Conservation (phyloP, 306 rosid species). For the Cucumis cinereus region DNA sequence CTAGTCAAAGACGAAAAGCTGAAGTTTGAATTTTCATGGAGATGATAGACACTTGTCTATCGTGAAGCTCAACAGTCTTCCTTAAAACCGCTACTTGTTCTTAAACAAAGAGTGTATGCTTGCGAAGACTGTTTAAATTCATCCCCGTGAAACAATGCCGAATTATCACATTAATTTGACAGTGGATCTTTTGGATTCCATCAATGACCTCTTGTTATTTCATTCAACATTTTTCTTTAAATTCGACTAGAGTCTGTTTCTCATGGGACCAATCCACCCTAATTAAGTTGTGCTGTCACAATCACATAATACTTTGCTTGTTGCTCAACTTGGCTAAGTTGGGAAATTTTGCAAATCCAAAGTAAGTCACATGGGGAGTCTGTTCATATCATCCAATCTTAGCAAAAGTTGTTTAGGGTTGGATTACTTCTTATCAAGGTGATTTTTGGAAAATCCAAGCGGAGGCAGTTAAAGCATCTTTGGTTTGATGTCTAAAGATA, state of each 20-base stretch:
- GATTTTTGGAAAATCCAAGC: not conserved
- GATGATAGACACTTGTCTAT: too few species aligned
- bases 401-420: not conserved
- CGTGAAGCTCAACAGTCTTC: too few species aligned
- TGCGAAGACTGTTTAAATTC: too few species aligned
- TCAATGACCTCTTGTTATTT: not conserved
- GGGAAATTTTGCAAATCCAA: not conserved
- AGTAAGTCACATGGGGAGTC: not conserved
- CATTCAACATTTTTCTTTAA: not conserved
- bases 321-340: not conserved
- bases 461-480: not conserved
- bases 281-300: not conserved
- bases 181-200: not conserved
- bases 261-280: not conserved
- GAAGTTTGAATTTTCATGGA: too few species aligned
- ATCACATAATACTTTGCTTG: not conserved
- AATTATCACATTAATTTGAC: not conserved
- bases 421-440: not conserved
- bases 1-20: too few species aligned
- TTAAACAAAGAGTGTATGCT: too few species aligned
- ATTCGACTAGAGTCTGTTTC: not conserved
- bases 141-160: too few species aligned
- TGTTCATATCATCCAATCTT: not conserved
- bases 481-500: not conserved
- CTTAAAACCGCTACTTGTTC: not conserved